Evolutionary conservation across 2,329 filamentous ascomycete species (phyloP).

Genomic region (Kalaharituber pfeilii): DNA sequence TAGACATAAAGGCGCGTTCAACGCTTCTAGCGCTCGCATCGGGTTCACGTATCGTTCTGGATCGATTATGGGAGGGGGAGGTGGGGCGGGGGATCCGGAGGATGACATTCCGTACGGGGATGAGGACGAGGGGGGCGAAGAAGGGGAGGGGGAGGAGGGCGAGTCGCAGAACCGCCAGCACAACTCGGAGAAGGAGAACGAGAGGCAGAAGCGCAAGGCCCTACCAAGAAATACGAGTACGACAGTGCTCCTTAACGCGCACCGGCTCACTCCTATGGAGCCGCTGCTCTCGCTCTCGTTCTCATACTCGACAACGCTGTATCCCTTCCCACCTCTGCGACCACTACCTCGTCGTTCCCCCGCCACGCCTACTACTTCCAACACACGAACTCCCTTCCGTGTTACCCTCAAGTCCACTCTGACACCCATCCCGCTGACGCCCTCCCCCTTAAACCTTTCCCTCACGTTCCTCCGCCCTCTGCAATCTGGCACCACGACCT

Average conservation of each 20-base stretch:
- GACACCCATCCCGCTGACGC: neutral
- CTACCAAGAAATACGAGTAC: neutral
- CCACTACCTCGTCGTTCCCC: too few relatives aligned
- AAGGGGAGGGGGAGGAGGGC: neutral
- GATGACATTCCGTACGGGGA: conserved; percentile 4
- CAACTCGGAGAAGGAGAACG: neutral
- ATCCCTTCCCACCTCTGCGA: neutral
- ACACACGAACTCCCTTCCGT: neutral
- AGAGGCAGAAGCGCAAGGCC: neutral
- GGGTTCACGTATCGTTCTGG: conserved; percentile 9
- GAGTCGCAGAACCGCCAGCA: neutral
- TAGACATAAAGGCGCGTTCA: neutral
- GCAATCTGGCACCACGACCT: neutral
- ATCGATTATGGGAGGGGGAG: too few relatives aligned
- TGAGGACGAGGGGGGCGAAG: neutral
- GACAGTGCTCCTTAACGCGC: neutral
- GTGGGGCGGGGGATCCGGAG: conserved; percentile 2
- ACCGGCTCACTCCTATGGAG: neutral
- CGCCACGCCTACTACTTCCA: too few relatives aligned
- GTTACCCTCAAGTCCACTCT: neutral
- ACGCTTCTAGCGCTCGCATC: conserved; percentile 6
- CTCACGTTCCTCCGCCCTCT: neutral
- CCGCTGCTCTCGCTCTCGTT: neutral
- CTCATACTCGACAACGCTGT: neutral
- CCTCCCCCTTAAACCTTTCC: neutral